Base-by-base conservation (phyloP, 345 rosid genomes). In the Mercurialis annua region DNA sequence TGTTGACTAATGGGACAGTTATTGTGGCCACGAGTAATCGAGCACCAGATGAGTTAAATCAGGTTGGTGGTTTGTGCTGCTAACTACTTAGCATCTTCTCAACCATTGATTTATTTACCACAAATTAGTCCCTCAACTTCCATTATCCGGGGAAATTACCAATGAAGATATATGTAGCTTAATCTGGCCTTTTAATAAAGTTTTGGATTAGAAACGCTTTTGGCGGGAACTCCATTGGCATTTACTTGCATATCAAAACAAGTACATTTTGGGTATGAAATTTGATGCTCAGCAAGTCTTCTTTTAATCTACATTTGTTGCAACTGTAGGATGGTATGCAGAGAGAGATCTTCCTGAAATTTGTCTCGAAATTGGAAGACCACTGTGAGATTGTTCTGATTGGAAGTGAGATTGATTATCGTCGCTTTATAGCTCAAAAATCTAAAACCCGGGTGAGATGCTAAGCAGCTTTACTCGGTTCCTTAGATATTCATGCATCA, bases 1-100 rank as follows among this genome's bases (percentile, higher is more conserved):
- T 93, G 74, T 72, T 90, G 77, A 69, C 76, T 69, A 83, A 80
- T 62, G 97, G 98, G 81, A 90, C 98, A 72, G 88, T 90, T 79
- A 90, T 88, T 73, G 92, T 90, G 60, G 92, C 96, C 65, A 90
- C 97, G 64, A 90, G 98, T 86, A 93, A 93, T 63, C 84, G 97
- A 68, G 96, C 89, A 68, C 90, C 98, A 10, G 71, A 81, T 67
- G 98, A 93, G 71, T 80, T 93, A 74, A 93, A 87, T 83, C 97
- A 93, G 88, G 98, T 84, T 48, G n/a, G 30, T 40, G 50, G 33
- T 44, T 11, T 60, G 12, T 23, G 27, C 5, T 44, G n/a, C 33
- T 2, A 40, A 24, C 43, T 24, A 27, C 60, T 31, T 73, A 40
- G 16, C 43, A 43, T 31, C 60, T 31, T 73, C 60, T 15, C 36